phyloP scores from a whole-genome alignment of 1,284 basidiomycete species.

The Trichosporon asahii region DNA sequence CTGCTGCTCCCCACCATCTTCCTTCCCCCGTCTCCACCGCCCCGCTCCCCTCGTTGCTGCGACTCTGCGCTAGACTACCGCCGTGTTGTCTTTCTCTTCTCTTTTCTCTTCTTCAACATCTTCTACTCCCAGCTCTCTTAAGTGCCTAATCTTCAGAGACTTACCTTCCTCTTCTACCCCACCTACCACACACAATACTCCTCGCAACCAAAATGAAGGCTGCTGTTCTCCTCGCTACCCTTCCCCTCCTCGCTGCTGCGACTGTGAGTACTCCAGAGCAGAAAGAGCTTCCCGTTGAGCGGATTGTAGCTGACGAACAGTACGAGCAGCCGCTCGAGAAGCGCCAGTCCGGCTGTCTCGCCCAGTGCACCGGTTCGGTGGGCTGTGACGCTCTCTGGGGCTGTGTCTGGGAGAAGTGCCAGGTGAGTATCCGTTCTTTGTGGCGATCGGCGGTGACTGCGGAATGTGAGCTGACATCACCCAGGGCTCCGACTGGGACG shows the following conservation, averaged over 20 bases:
- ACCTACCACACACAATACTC: neutral
- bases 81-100: neutral
- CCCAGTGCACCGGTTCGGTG: neutral
- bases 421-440: constrained; percentile 16
- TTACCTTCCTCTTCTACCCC: neutral
- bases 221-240: constrained; percentile 16
- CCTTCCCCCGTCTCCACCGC: neutral
- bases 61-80: neutral
- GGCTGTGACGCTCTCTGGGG: constrained; percentile 15
- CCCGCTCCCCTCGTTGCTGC: neutral
- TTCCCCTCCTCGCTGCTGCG: constrained; percentile 13
- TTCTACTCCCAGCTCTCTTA: neutral
- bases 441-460: neutral
- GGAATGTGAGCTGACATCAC: neutral
- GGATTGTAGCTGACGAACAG: neutral
- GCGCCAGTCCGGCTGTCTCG: constrained; percentile 13
- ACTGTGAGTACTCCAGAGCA: constrained; percentile 3
- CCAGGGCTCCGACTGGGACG: constrained; percentile 17
- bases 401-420: constrained; percentile 23
- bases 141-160: neutral
- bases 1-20: neutral
- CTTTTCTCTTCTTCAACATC: constrained; percentile 4
- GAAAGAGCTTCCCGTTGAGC: too few species aligned
- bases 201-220: neutral
- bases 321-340: neutral